These are phyloP conservation scores for Spiraea crenata DNA, from an alignment of 331 rosid species.

Conservation along the genomic window DNA sequence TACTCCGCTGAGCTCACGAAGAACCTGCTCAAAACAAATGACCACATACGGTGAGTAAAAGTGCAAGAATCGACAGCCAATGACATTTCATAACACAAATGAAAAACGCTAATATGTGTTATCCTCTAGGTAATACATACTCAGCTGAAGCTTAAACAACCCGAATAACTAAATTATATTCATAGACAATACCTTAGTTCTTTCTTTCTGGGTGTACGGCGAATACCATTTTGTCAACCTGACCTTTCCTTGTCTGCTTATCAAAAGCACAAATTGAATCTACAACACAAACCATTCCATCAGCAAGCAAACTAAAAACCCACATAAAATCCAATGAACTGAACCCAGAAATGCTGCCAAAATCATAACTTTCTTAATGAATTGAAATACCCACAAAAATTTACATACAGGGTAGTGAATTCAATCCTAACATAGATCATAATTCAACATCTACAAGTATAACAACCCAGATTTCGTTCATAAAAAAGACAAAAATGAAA, in stretches of 20 bases:
- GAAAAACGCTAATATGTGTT: not conserved
- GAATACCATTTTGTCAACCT: constrained; percentile 66
- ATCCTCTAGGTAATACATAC: not conserved
- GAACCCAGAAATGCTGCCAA: too few relatives aligned
- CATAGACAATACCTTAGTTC: constrained; percentile 65
- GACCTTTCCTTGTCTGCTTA: constrained; percentile 53
- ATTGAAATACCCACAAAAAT: not conserved
- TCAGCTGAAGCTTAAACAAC: not conserved
- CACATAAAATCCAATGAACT: too few relatives aligned
- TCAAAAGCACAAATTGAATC: constrained; percentile 30
- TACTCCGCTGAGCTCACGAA: constrained; percentile 73
- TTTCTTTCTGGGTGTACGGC: constrained; percentile 81
- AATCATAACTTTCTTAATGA: too few relatives aligned
- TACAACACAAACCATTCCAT: too few relatives aligned
- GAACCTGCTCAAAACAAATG: constrained; percentile 43
- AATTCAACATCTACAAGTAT: not conserved
- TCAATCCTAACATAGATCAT: not conserved
- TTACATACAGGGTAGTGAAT: not conserved
- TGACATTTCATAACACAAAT: not conserved
- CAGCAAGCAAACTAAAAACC: too few relatives aligned
- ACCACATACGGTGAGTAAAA: not conserved
- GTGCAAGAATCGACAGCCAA: not conserved
- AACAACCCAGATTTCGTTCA: not conserved
- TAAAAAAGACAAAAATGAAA: not conserved
- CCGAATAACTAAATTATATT: not conserved